Percentiles rank a stretch among this genome's conserved stretches.
phyloP scores from a whole-genome alignment of 1,139 yeast species.

The Lodderomyces parapsilosis region DNA sequence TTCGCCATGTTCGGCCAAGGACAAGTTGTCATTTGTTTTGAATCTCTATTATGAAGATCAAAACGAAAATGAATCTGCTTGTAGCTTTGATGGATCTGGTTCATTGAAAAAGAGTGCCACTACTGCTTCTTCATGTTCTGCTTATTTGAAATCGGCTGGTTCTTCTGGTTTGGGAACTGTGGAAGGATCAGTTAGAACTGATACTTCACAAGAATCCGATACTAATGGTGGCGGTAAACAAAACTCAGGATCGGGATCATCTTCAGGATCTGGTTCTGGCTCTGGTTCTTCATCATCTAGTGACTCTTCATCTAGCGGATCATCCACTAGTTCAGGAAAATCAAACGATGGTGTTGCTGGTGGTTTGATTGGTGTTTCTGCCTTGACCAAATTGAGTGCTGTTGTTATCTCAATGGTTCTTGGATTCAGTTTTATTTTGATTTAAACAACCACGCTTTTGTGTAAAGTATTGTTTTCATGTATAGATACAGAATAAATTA shows the following conservation, averaged over 20 bases:
- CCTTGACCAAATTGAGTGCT: constrained; percentile 16
- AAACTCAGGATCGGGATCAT: constrained; percentile 20
- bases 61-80: constrained; percentile 46
- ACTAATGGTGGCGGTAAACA: constrained; percentile 31
- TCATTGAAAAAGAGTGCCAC: constrained; percentile 36
- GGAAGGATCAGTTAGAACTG: constrained; percentile 28
- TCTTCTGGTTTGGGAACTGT: constrained; percentile 39
- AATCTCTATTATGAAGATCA: constrained; percentile 57
- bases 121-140: constrained; percentile 56
- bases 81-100: constrained; percentile 71
- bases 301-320: constrained; percentile 12
- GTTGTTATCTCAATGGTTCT: constrained; percentile 23
- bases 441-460: constrained; percentile 16
- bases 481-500: background rate
- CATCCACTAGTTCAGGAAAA: constrained; percentile 15
- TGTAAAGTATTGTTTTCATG: background rate
- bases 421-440: constrained; percentile 22
- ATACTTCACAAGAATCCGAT: constrained; percentile 27
- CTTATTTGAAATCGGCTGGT: constrained; percentile 41
- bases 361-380: constrained; percentile 7
- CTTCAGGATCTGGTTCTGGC: constrained; percentile 16
- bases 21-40: constrained; percentile 60
- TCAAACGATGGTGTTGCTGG: constrained; percentile 2
- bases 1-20: constrained; percentile 58
- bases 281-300: constrained; percentile 13